Evolutionary conservation across 2,329 filamentous ascomycete species (phyloP).

Genomic region (Penicillium sp.): DNA sequence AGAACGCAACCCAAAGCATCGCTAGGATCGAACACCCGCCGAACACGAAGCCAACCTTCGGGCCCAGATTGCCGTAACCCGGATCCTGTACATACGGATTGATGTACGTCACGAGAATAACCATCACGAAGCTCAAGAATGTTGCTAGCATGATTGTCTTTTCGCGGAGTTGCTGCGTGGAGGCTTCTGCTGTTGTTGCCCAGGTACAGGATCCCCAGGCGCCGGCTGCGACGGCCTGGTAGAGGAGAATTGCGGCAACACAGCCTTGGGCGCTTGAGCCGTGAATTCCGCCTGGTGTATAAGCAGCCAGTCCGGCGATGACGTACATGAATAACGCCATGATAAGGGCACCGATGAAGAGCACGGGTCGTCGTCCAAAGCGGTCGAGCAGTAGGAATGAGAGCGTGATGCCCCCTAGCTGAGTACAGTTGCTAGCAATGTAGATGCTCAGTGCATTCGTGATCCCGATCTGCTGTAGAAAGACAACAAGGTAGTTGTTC

Average conservation of each 20-base stretch:
- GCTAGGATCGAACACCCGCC: conserved; percentile 8
- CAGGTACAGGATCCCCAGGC: neutral
- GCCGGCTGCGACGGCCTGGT: neutral
- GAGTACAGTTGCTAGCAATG: no score
- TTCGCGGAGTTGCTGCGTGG: conserved; percentile 2
- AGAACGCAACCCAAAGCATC: conserved; percentile 8
- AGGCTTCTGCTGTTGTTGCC: neutral
- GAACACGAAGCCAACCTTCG: conserved; percentile 13
- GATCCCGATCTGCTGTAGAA: conserved; percentile 15
- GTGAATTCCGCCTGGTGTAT: no score
- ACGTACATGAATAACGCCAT: neutral
- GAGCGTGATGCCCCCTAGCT: no score
- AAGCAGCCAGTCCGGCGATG: no score
- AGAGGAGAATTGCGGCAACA: neutral
- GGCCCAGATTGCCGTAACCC: conserved; percentile 5
- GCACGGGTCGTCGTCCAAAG: neutral
- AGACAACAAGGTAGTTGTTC: conserved; percentile 21
- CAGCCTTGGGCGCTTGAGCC: no score
- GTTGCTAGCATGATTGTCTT: conserved; percentile 12
- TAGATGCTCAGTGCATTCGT: neutral
- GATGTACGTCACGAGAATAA: conserved; percentile 11
- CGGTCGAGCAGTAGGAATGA: no score
- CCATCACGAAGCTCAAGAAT: conserved; percentile 1
- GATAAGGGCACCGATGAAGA: neutral
- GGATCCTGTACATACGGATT: conserved; percentile 9